phyloP scores from a whole-genome alignment of 2,329 filamentous ascomycete species.

The Epichloe brachyelytri region DNA sequence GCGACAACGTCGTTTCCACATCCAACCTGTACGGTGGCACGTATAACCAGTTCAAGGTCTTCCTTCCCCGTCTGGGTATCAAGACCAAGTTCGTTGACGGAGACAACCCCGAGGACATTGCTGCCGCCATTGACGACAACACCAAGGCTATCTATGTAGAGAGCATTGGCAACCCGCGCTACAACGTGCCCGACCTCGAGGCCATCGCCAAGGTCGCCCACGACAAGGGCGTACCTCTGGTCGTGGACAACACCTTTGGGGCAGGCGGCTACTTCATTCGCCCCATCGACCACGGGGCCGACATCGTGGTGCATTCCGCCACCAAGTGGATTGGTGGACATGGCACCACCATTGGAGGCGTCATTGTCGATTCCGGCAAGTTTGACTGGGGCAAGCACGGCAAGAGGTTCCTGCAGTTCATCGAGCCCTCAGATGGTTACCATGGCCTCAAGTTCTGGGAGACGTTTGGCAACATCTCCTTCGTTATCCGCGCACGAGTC shows the following conservation, averaged over 20 bases:
- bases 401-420: conserved; percentile 81
- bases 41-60: conserved; percentile 94
- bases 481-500: conserved; percentile 73
- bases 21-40: conserved; percentile 89
- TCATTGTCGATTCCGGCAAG: conserved; percentile 78
- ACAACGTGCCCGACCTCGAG: conserved; percentile 86
- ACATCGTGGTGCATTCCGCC: conserved; percentile 87
- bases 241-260: conserved; percentile 89
- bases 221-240: conserved; percentile 50
- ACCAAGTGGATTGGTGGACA: conserved; percentile 98
- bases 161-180: conserved; percentile 85
- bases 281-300: conserved; percentile 80
- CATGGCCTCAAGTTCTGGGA: conserved; percentile 93
- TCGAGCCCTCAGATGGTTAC: conserved; percentile 78
- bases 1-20: conserved; percentile 89
- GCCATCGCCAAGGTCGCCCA: conserved; percentile 72
- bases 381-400: conserved; percentile 87
- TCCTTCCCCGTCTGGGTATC: conserved; percentile 77
- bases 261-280: conserved; percentile 80
- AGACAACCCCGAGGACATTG: conserved; percentile 68
- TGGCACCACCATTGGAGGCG: conserved; percentile 79
- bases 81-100: conserved; percentile 76
- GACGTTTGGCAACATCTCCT: conserved; percentile 72
- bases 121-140: conserved; percentile 73
- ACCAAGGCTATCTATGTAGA: conserved; percentile 90